Evolutionary conservation across 2,329 filamentous ascomycete genomes (phyloP).

Genomic region (Sporothrix globosa): DNA sequence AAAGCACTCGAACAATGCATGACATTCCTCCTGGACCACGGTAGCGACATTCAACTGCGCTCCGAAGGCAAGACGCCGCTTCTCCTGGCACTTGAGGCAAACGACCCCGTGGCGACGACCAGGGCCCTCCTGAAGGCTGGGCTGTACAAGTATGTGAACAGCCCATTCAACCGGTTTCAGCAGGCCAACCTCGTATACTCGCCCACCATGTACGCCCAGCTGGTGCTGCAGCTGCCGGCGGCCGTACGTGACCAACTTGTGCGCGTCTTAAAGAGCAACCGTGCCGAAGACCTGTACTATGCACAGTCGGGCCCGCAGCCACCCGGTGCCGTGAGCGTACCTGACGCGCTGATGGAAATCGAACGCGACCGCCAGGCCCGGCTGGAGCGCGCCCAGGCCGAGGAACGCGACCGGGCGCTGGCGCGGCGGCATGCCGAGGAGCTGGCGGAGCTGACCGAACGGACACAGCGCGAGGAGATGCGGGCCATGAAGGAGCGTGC

Average conservation of each 20-base stretch:
- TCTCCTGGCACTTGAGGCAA: constrained; percentile 62
- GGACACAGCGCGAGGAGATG: constrained; percentile 54
- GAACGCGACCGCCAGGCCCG: constrained; percentile 57
- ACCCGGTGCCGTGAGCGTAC: constrained; percentile 56
- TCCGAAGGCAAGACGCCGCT: constrained; percentile 62
- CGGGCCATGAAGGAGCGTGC: constrained; percentile 50
- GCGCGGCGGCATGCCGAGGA: constrained; percentile 55
- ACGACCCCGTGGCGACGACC: constrained; percentile 58
- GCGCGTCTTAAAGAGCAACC: constrained; percentile 55
- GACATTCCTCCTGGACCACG: constrained; percentile 58
- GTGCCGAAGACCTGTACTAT: constrained; percentile 58
- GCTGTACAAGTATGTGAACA: constrained; percentile 67
- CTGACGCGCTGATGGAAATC: constrained; percentile 52
- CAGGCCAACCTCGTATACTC: constrained; percentile 62
- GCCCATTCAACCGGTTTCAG: constrained; percentile 59
- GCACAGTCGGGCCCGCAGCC: constrained; percentile 58
- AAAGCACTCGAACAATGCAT: constrained; percentile 62
- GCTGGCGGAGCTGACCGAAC: constrained; percentile 52
- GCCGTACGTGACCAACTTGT: constrained; percentile 51
- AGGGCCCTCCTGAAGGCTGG: constrained; percentile 63
- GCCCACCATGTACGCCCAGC: constrained; percentile 63
- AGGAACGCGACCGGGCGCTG: constrained; percentile 55
- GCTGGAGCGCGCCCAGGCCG: constrained; percentile 50
- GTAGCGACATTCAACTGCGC: constrained; percentile 59
- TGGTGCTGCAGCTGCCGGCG: constrained; percentile 47